phyloP scores from a whole-genome alignment of 306 rosid species.

The Inga laurina region DNA sequence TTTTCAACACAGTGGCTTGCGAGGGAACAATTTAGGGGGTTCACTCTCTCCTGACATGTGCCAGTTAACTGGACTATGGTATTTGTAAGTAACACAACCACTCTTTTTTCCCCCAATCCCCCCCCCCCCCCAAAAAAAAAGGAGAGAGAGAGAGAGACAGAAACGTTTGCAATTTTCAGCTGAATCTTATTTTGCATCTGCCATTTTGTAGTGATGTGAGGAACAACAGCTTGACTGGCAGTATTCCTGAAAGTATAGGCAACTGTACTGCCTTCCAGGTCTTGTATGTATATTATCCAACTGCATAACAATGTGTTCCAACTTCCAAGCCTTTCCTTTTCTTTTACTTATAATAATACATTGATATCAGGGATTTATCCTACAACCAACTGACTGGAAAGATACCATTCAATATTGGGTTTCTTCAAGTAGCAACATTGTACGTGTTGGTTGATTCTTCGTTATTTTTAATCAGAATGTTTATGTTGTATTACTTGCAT shows the following conservation, averaged over 20 bases:
- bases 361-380: conserved; percentile 70
- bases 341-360: neutral
- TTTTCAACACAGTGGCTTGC: conserved; percentile 64
- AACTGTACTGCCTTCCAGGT: conserved; percentile 98
- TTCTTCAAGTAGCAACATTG: conserved; percentile 86
- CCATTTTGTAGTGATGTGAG: conserved; percentile 78
- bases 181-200: neutral
- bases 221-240: conserved; percentile 89
- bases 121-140: neutral
- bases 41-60: conserved; percentile 92
- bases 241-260: conserved; percentile 84
- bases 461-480: neutral
- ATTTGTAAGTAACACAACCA: conserved; percentile 72
- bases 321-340: neutral
- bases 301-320: neutral
- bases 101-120: neutral
- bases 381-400: conserved; percentile 73
- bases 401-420: conserved; percentile 86
- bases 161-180: neutral
- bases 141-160: neutral
- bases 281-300: conserved; percentile 71
- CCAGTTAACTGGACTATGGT: conserved; percentile 95
- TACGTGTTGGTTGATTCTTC: conserved; percentile 35
- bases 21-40: conserved; percentile 91
- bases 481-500: neutral